Evolutionary conservation across 768 basidiomycete species (phyloP).

Genomic region (Termitomyces eurrhizus): DNA sequence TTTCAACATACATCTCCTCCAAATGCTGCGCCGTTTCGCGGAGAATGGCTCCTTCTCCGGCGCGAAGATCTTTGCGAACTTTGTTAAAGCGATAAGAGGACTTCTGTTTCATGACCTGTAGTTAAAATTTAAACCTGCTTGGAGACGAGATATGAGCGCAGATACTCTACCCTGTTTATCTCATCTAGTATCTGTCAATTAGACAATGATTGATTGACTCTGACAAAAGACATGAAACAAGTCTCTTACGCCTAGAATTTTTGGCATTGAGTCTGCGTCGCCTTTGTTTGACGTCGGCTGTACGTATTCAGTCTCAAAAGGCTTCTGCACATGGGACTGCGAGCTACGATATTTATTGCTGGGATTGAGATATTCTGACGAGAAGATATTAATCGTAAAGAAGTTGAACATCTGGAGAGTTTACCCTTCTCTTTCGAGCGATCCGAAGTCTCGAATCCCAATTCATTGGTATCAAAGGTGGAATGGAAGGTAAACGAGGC

Average conservation of each 20-base stretch:
- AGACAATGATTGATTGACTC: neutral
- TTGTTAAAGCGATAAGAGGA: conserved; percentile 44
- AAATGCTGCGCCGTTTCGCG: conserved; percentile 41
- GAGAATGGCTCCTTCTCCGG: conserved; percentile 43
- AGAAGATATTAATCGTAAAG: neutral
- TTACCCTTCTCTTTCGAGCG: conserved; percentile 3
- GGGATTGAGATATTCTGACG: neutral
- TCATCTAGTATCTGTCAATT: conserved; percentile 41
- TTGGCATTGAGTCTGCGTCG: conserved; percentile 6
- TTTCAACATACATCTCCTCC: conserved; percentile 37
- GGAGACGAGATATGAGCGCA: neutral
- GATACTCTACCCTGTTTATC: conserved; percentile 38
- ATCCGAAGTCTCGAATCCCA: neutral
- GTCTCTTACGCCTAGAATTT: conserved; percentile 40
- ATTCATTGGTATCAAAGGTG: neutral
- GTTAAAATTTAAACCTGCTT: neutral
- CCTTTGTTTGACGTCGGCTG: neutral
- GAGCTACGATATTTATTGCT: neutral
- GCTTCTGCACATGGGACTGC: neutral
- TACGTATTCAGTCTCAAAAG: neutral
- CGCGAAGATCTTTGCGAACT: conserved; percentile 41
- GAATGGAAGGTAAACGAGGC: conserved; percentile 3
- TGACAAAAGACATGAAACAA: neutral
- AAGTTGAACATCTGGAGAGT: neutral
- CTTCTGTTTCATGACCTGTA: conserved; percentile 45